These are phyloP conservation scores for Rhizophora mangle DNA, from an alignment of 345 rosid genomes.

Conservation along the genomic window DNA sequence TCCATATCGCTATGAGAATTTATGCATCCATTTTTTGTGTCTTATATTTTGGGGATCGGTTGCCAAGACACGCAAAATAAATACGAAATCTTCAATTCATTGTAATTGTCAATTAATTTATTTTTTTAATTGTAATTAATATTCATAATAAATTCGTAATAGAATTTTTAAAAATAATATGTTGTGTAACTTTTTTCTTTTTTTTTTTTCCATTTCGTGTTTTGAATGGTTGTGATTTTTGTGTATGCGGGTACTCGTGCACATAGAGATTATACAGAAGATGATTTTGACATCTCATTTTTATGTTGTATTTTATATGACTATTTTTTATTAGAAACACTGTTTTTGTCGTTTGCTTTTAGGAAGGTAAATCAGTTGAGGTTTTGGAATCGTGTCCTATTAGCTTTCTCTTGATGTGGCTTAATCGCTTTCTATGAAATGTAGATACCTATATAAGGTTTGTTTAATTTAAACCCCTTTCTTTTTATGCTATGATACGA, in stretches of 20 bases:
- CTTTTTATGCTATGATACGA: background rate
- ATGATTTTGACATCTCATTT: constrained; percentile 32
- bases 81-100: too few relatives aligned
- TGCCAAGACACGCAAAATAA: too few relatives aligned
- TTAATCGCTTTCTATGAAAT: background rate
- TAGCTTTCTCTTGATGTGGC: constrained; percentile 26
- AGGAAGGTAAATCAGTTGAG: constrained; percentile 23
- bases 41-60: background rate
- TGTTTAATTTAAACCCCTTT: background rate
- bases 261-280: constrained; percentile 3
- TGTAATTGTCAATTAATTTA: too few relatives aligned
- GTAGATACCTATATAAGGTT: background rate
- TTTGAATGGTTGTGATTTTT: constrained; percentile 4
- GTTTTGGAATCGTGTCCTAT: constrained; percentile 24
- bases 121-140: too few relatives aligned
- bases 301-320: constrained; percentile 1
- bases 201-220: too few relatives aligned
- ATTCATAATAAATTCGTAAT: too few relatives aligned
- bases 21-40: background rate
- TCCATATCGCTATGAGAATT: background rate
- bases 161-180: background rate
- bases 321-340: constrained; percentile 2
- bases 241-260: background rate
- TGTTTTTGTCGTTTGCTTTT: constrained; percentile 37
- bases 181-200: background rate